These are phyloP conservation scores for Botrytis aclada DNA, from an alignment of 2,329 filamentous ascomycete genomes.

Conservation along the genomic window DNA sequence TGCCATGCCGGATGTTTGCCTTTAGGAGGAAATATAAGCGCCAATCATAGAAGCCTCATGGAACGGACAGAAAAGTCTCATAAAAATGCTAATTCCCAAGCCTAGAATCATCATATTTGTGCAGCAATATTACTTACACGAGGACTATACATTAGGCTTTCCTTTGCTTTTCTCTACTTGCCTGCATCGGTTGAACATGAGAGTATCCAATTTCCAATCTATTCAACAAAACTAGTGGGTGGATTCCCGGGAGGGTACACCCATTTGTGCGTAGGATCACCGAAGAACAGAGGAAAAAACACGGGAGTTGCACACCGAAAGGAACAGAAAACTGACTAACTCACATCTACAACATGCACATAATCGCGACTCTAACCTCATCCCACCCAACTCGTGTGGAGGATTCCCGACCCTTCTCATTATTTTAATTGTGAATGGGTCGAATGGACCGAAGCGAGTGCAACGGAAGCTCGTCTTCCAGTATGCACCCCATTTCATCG, in stretches of 20 bases:
- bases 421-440: background rate
- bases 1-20: background rate
- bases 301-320: slow-evolving; percentile 1
- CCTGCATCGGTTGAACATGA: background rate
- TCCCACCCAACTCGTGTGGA: background rate
- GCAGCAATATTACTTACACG: background rate
- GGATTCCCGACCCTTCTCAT: background rate
- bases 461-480: background rate
- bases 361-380: background rate
- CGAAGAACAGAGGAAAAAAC: background rate
- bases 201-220: background rate
- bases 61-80: background rate
- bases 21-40: background rate
- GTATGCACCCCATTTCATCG: background rate
- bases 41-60: background rate
- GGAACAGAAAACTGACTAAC: background rate
- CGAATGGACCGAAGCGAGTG: background rate
- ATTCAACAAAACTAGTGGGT: background rate
- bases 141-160: background rate
- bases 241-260: background rate
- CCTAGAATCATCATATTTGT: background rate
- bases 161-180: background rate
- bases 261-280: background rate
- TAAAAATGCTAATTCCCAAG: background rate
- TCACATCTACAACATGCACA: background rate